These are phyloP conservation scores for Linum tenue DNA, from an alignment of 345 rosid species.

Conservation along the genomic window DNA sequence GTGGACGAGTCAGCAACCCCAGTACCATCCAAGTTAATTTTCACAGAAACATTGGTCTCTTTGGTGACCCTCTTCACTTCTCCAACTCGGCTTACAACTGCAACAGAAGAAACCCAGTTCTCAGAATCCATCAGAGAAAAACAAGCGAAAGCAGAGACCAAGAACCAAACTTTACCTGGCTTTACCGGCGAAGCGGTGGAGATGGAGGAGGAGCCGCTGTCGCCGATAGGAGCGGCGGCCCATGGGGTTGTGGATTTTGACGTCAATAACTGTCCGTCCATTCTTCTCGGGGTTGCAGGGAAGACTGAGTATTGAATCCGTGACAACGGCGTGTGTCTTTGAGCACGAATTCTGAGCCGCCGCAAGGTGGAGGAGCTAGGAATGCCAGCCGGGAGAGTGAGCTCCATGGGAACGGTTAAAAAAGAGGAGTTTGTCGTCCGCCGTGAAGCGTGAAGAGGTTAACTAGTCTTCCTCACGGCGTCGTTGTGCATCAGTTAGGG, in stretches of 20 bases:
- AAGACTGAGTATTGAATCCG: not conserved
- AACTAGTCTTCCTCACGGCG: too few relatives aligned
- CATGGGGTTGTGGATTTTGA: not conserved
- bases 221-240: conserved; percentile 24
- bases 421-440: too few relatives aligned
- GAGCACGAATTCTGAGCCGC: not conserved
- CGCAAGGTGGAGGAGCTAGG: not conserved
- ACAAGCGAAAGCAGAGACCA: not conserved
- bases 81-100: conserved; percentile 40
- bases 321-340: not conserved
- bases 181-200: conserved; percentile 11
- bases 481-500: too few relatives aligned
- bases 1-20: conserved; percentile 75
- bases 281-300: conserved; percentile 7
- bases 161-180: conserved; percentile 16
- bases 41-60: conserved; percentile 75
- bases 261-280: conserved; percentile 13
- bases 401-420: not conserved
- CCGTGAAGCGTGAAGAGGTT: too few relatives aligned
- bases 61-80: conserved; percentile 75
- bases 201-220: conserved; percentile 20
- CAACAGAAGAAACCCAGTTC: not conserved
- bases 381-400: not conserved
- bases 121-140: not conserved
- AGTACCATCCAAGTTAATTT: conserved; percentile 70